These are phyloP conservation scores for Cyclostephanos tholiformis DNA, from an alignment of 108 stramenopile species.

Conservation along the genomic window DNA sequence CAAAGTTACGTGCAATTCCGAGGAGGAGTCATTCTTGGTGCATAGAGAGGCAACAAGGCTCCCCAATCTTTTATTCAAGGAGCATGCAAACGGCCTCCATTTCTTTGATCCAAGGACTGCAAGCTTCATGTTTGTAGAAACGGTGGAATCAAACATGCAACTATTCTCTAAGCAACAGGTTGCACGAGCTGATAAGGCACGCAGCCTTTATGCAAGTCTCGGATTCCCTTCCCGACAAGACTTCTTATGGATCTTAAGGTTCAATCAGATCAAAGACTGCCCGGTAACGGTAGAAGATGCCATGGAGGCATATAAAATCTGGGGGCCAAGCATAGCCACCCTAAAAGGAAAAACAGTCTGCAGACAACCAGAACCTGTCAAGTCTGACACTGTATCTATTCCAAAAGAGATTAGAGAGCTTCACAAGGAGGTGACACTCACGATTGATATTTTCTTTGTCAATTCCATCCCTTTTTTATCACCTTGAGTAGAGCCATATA, in stretches of 20 bases:
- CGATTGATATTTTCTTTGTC: conserved; percentile 4
- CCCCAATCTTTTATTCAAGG: background rate
- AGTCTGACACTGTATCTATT: too few relatives aligned
- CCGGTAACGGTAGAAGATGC: too few relatives aligned
- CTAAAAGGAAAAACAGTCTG: too few relatives aligned
- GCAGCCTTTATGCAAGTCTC: background rate
- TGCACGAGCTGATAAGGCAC: too few relatives aligned
- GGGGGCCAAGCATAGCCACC: too few relatives aligned
- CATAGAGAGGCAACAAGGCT: background rate
- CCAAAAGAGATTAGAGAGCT: too few relatives aligned
- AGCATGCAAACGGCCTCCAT: background rate
- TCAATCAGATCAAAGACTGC: conserved; percentile 11
- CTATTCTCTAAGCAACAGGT: too few relatives aligned
- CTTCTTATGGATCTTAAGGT: conserved; percentile 7
- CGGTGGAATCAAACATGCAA: background rate
- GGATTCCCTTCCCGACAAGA: background rate
- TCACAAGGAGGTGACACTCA: background rate
- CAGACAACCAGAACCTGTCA: too few relatives aligned
- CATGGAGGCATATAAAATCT: too few relatives aligned
- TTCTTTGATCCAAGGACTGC: background rate
- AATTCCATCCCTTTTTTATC: background rate
- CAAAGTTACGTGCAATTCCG: background rate
- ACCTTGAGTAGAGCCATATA: background rate
- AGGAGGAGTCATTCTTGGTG: background rate
- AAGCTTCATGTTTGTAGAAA: background rate